Evolutionary conservation across 306 rosid genomes (phyloP), one percentile per base, ranked within the genome.

Genomic region (Sechiopsis laciniata): DNA sequence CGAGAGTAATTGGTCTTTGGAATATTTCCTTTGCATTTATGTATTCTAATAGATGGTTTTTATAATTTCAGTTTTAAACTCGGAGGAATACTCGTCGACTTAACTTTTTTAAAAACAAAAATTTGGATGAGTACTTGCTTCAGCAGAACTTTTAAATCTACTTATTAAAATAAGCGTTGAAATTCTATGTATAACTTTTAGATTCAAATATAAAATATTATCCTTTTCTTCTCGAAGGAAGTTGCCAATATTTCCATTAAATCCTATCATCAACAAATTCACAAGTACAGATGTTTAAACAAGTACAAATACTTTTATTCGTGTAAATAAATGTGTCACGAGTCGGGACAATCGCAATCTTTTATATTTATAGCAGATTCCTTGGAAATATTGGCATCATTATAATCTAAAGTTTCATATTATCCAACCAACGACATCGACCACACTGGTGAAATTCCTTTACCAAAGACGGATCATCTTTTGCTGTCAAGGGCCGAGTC

Each of bases 21-120:
- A 54, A 21, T 53, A 9, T 26, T 24, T 70, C 15, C 59, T 70
- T 12, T 15, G n/a, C 48, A 50, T 51, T 50, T 70, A 8, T 70
- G 60, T 15, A 22, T 52, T 42, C 73, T 2, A 46, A 20, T 32
- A 46, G 37, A 6, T 21, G 17, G 13, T 11, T 45, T 68, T 66
- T 40, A 12, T 46, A 68, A 68, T 21, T 66, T 66, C 12, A 68
- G 19, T 68, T 68, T 20, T 42, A 11, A 67, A 17, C 72, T 67
- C 26, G 1, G 14, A 22, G 42, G 58, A 50, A 48, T 24, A 20
- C 57, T 69, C 14, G n/a, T 0, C 14, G 2, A 50, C 11, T 21
- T 46, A 42, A 69, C 57, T 15, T 69, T 37, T 37, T 37, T 37
- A 5, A 0, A 37, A 37, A 37, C 45, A 6, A 37, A 7, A 37